Base-by-base conservation (phyloP, 441 rosid species). In the Corymbia calophylla region DNA sequence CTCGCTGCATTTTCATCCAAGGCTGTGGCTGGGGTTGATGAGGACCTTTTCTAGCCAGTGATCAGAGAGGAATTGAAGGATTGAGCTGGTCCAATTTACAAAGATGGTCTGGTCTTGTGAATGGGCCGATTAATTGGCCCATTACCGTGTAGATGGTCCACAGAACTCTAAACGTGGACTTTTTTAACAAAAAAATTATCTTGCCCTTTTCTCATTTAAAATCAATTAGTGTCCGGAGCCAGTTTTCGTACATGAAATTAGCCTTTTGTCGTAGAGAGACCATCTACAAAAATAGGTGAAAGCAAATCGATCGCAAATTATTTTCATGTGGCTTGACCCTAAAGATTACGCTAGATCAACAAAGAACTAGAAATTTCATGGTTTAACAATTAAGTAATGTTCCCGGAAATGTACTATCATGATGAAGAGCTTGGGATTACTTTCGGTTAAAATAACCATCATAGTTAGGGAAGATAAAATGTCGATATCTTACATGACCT, bases 391-490 rank as follows among this genome's bases (percentile, higher is more conserved):
- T 11, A 21, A 1, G 81, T 19, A 70, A 35, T 19, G 48, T 19
- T 0, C 25, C 27, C 0, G 0, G 23, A 77, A 77, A 44, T 77
- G 51, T 44, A 6, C 51, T 23, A 23, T 77, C 18, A 23, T 21
- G 51, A 77, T 3, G 0, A 77, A 44, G 51, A 77, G 84, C 0
- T 77, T 77, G 51, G 5, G 9, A 77, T 77, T 39, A 12, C 10
- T 77, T 77, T 77, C 10, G 0, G 0, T 77, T 7, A 23, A 77
- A 12, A 4, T 23, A 44, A 39, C 77, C 0, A 19, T 66, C 23
- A 17, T 17, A 23, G 6, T 23, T 73, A 73, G n/a, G 51, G 82
- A 73, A 21, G 49, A 39, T 73, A 39, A 73, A 39, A 39, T 73
- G 51, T 49, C n/a, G 17, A 44, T 11, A 39, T 73, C 48, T 39